These are phyloP conservation scores for Pseudozyma hubeiensis DNA, from an alignment of 1,284 basidiomycete species.

Conservation along the genomic window DNA sequence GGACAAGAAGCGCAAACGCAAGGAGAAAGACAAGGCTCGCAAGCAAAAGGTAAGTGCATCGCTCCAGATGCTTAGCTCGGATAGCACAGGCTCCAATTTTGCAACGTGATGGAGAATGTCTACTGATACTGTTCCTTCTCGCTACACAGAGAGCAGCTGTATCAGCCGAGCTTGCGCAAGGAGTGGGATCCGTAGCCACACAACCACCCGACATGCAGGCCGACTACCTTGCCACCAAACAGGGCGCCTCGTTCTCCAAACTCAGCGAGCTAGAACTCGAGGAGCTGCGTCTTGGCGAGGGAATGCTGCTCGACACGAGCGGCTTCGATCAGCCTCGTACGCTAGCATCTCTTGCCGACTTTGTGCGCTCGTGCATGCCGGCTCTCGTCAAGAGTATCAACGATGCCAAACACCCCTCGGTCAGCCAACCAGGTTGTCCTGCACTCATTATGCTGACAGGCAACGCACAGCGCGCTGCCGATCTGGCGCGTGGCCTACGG, in stretches of 20 bases:
- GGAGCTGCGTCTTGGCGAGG: conserved; percentile 48
- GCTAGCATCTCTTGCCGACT: conserved; percentile 33
- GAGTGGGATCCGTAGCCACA: conserved; percentile 43
- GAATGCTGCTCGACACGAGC: conserved; percentile 51
- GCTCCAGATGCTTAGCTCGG: neutral
- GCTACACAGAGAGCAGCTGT: conserved; percentile 45
- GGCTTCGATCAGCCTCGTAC: conserved; percentile 30
- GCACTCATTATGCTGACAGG: conserved; percentile 56
- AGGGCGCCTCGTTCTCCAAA: conserved; percentile 52
- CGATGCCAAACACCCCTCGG: conserved; percentile 19
- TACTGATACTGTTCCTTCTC: neutral
- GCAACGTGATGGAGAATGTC: neutral
- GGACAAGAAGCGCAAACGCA: conserved; percentile 56
- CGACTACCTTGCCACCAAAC: conserved; percentile 56
- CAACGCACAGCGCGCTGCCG: conserved; percentile 63
- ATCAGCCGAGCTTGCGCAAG: conserved; percentile 38
- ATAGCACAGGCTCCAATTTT: neutral
- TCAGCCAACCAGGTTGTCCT: conserved; percentile 40
- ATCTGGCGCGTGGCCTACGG: conserved; percentile 53
- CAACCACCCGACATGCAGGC: conserved; percentile 59
- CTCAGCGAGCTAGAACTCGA: conserved; percentile 61
- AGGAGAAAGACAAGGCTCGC: conserved; percentile 54
- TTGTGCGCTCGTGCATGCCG: conserved; percentile 48
- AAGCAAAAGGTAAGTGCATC: conserved; percentile 52
- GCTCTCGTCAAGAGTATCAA: conserved; percentile 20